Evolutionary conservation across 208 protist genomes (phyloP).

Genomic region (Trypanosoma avium): DNA sequence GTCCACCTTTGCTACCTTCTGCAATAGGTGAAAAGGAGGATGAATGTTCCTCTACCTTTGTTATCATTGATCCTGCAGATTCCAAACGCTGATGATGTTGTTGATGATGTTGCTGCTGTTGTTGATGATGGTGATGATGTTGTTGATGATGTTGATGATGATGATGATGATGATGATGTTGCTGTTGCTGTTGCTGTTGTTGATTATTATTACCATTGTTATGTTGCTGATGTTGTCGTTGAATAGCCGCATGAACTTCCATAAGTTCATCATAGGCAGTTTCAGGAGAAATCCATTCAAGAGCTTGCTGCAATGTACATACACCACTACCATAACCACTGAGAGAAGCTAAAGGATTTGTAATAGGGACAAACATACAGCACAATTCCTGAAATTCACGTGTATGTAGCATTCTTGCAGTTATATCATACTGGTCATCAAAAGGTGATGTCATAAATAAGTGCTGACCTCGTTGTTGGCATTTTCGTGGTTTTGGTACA

Average conservation of each 20-base stretch:
- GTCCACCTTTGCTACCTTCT: background rate
- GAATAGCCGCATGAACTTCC: slow-evolving; percentile 47
- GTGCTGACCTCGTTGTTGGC: slow-evolving; percentile 71
- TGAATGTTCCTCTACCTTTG: background rate
- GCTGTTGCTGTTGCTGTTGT: slow-evolving; percentile 30
- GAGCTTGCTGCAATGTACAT: slow-evolving; percentile 57
- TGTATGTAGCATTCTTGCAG: slow-evolving; percentile 78
- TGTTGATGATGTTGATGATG: slow-evolving; percentile 23
- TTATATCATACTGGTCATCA: slow-evolving; percentile 82
- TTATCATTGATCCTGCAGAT: background rate
- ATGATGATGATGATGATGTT: slow-evolving; percentile 10
- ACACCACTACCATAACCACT: slow-evolving; percentile 25
- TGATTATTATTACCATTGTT: no score
- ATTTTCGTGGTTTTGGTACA: slow-evolving; percentile 68
- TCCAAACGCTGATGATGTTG: slow-evolving; percentile 16
- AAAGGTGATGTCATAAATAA: slow-evolving; percentile 86
- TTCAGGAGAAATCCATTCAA: slow-evolving; percentile 67
- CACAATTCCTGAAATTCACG: slow-evolving; percentile 80
- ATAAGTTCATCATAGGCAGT: slow-evolving; percentile 50
- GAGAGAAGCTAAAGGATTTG: slow-evolving; percentile 21
- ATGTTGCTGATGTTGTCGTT: slow-evolving; percentile 32
- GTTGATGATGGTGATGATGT: slow-evolving; percentile 12
- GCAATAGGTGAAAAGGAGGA: background rate
- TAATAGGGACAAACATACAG: slow-evolving; percentile 62
- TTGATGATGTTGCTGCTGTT: slow-evolving; percentile 18